Percentiles rank a stretch among this genome's conserved stretches.
Conservation (phyloP, 225 moss, liverwort and hornwort species). For the Bryum argenteum region DNA sequence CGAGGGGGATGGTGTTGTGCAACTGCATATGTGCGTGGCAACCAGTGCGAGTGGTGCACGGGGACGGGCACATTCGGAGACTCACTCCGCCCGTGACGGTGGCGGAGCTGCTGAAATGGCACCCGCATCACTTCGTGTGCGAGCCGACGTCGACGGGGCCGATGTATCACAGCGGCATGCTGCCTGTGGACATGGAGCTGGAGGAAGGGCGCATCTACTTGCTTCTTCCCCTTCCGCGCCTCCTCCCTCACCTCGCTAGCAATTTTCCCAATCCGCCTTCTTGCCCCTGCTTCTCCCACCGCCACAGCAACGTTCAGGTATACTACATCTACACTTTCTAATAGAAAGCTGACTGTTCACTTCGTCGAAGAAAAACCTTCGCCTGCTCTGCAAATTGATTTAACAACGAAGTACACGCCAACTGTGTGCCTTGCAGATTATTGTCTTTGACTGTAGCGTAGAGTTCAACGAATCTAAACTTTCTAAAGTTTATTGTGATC, state of each 20-base stretch:
- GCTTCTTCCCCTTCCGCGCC: conserved; percentile 76
- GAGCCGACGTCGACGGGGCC: conserved; percentile 63
- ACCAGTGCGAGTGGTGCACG: conserved; percentile 69
- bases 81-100: conserved; percentile 60
- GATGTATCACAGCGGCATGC: conserved; percentile 68
- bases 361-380: too few relatives aligned
- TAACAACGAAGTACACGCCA: too few relatives aligned
- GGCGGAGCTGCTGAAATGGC: conserved; percentile 55
- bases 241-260: conserved; percentile 68
- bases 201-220: conserved; percentile 75
- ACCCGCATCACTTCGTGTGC: conserved; percentile 90
- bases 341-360: too few relatives aligned
- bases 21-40: conserved; percentile 57
- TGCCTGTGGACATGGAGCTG: conserved; percentile 70
- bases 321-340: too few relatives aligned
- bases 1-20: conserved; percentile 35
- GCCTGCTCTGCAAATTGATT: too few relatives aligned
- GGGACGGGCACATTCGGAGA: conserved; percentile 73
- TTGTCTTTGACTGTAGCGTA: too few relatives aligned
- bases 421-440: too few relatives aligned
- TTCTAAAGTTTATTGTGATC: too few relatives aligned
- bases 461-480: too few relatives aligned
- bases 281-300: conserved; percentile 61
- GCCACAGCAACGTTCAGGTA: neutral
- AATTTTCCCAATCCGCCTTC: conserved; percentile 25